These are phyloP conservation scores for Corynascus novoguineensis DNA, from an alignment of 495 filamentous ascomycete genomes.

Conservation along the genomic window DNA sequence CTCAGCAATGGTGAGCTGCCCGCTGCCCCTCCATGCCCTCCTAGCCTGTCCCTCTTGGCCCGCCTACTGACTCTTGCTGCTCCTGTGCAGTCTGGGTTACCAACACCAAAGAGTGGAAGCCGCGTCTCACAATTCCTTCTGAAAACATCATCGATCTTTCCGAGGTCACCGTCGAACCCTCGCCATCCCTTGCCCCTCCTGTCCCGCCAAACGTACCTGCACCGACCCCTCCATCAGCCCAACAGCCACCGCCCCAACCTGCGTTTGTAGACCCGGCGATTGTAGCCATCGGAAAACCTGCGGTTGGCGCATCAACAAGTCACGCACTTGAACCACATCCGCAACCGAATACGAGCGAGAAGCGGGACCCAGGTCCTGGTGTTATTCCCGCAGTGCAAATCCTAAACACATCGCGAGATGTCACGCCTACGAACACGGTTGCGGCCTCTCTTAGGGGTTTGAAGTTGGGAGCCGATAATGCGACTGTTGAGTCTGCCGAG, in stretches of 20 bases:
- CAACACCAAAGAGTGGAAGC: constrained; percentile 31
- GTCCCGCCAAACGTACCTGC: constrained; percentile 5
- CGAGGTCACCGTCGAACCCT: constrained; percentile 20
- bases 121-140: constrained; percentile 32
- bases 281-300: constrained; percentile 41
- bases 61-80: neutral
- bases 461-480: constrained; percentile 10
- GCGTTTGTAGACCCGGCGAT: constrained; percentile 53
- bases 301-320: constrained; percentile 17
- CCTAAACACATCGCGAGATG: constrained; percentile 3
- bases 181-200: constrained; percentile 6
- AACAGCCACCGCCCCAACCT: constrained; percentile 12
- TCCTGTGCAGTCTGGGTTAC: constrained; percentile 24
- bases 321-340: constrained; percentile 18
- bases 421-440: constrained; percentile 13
- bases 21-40: neutral
- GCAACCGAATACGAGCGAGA: constrained; percentile 35
- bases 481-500: constrained; percentile 17
- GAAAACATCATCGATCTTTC: constrained; percentile 37
- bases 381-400: neutral
- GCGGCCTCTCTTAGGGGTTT: constrained; percentile 17
- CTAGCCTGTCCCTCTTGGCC: neutral
- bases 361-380: constrained; percentile 27
- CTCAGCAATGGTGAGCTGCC: constrained; percentile 77
- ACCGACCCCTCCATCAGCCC: constrained; percentile 8